Evolutionary conservation across 2,329 filamentous ascomycete genomes (phyloP).

Genomic region (Lecanoromycetidae sp.): DNA sequence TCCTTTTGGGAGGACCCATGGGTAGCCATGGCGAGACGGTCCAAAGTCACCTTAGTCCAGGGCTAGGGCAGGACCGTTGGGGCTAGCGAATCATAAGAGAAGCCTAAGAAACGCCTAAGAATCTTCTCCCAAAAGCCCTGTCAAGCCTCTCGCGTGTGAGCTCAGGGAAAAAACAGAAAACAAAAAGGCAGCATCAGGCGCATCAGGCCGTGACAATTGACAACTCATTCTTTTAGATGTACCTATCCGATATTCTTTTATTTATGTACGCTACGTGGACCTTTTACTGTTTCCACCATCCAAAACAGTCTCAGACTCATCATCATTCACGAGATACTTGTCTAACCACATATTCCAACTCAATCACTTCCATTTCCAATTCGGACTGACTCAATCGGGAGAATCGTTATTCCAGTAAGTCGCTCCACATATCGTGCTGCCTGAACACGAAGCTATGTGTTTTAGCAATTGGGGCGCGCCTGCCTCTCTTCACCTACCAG

Average conservation of each 20-base stretch:
- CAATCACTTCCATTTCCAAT: neutral
- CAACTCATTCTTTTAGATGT: neutral
- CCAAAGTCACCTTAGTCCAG: too few relatives aligned
- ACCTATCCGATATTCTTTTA: neutral
- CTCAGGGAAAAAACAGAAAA: too few relatives aligned
- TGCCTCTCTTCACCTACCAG: neutral
- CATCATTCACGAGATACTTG: neutral
- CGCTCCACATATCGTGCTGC: neutral
- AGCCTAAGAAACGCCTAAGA: too few relatives aligned
- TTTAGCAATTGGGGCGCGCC: neutral
- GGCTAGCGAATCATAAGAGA: too few relatives aligned
- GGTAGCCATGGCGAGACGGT: too few relatives aligned
- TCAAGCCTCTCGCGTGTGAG: too few relatives aligned
- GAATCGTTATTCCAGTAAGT: neutral
- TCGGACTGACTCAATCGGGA: neutral
- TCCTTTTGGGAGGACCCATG: too few relatives aligned
- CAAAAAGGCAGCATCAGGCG: conserved; percentile 2
- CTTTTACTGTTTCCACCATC: too few relatives aligned
- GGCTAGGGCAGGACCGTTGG: too few relatives aligned
- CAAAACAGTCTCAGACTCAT: neutral
- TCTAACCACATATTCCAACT: too few relatives aligned
- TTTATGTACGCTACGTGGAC: neutral
- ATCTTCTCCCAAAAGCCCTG: too few relatives aligned
- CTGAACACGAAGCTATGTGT: neutral
- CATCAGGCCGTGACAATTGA: conserved; percentile 11